Conservation (phyloP, 495 filamentous ascomycete species). For the Penicillium steckii region DNA sequence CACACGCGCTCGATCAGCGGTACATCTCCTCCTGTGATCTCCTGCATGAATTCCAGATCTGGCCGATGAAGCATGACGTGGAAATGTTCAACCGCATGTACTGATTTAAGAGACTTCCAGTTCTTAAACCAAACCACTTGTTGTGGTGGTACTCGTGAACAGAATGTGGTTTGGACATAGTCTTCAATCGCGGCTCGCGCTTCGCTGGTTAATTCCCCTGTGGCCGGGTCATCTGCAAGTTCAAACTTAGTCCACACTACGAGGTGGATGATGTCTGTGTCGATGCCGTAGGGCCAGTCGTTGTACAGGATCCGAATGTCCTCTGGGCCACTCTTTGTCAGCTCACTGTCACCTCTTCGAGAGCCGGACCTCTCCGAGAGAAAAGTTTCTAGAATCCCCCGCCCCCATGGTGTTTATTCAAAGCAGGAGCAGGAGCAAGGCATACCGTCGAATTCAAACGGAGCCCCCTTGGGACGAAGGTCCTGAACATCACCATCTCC, state of each 20-base stretch:
- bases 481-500: constrained; percentile 34
- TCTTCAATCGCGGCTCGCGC: constrained; percentile 63
- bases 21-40: constrained; percentile 74
- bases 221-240: constrained; percentile 63
- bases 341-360: too few species aligned
- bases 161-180: constrained; percentile 66
- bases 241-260: constrained; percentile 92
- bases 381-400: too few species aligned
- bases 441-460: constrained; percentile 53
- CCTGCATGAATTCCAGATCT: constrained; percentile 62
- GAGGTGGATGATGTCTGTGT: constrained; percentile 71
- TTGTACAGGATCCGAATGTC: constrained; percentile 78
- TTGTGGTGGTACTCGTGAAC: constrained; percentile 44
- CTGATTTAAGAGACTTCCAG: constrained; percentile 75
- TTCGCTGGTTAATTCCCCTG: constrained; percentile 62
- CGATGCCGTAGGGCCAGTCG: constrained; percentile 89
- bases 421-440: neutral
- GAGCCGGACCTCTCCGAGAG: neutral
- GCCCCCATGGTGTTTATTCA: too few species aligned
- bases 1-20: constrained; percentile 44
- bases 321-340: constrained; percentile 39
- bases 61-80: constrained; percentile 86
- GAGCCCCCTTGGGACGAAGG: constrained; percentile 42
- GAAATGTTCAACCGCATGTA: constrained; percentile 90
- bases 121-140: constrained; percentile 87